A percentile compares a stretch with the other conserved stretches of the same genome.
Evolutionary conservation across 768 basidiomycete species (phyloP).

Genomic region (Tricholoma sp.): DNA sequence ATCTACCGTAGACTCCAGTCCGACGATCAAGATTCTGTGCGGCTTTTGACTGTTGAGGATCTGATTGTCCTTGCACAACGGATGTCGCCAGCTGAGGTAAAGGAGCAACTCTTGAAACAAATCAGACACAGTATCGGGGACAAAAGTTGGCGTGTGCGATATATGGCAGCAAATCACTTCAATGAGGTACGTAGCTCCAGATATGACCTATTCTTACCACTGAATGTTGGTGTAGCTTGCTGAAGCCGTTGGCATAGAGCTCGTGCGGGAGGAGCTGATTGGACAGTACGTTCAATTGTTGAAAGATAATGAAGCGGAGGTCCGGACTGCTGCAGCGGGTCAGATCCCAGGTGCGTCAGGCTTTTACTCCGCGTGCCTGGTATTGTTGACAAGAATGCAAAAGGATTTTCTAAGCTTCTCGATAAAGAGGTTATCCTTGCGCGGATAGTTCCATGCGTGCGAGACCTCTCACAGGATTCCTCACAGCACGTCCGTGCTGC

Average conservation of each 20-base stretch:
- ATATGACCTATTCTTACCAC: neutral
- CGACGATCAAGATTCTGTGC: conserved; percentile 98
- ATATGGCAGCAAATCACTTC: conserved; percentile 98
- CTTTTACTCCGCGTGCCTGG: neutral
- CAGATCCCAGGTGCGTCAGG: conserved; percentile 83
- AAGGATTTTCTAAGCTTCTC: conserved; percentile 91
- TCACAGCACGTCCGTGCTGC: conserved; percentile 98
- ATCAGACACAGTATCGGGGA: conserved; percentile 86
- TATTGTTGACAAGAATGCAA: neutral
- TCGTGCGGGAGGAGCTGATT: conserved; percentile 92
- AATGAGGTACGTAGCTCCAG: conserved; percentile 61
- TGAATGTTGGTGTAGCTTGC: conserved; percentile 55
- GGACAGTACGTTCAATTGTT: conserved; percentile 88
- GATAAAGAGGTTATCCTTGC: conserved; percentile 93
- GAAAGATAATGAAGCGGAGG: conserved; percentile 99
- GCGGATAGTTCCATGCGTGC: conserved; percentile 90
- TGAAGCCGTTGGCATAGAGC: conserved; percentile 81
- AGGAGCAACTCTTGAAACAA: conserved; percentile 83
- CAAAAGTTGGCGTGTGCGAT: conserved; percentile 98
- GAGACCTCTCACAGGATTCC: conserved; percentile 86
- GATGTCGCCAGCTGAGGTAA: conserved; percentile 82
- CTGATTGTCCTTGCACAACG: conserved; percentile 88
- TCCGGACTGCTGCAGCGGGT: conserved; percentile 90
- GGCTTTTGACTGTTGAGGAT: conserved; percentile 91
- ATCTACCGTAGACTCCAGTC: conserved; percentile 90